Evolutionary conservation across 495 filamentous ascomycete genomes (phyloP), one percentile per base, ranked within the genome.

Genomic region (Neurospora terricola): DNA sequence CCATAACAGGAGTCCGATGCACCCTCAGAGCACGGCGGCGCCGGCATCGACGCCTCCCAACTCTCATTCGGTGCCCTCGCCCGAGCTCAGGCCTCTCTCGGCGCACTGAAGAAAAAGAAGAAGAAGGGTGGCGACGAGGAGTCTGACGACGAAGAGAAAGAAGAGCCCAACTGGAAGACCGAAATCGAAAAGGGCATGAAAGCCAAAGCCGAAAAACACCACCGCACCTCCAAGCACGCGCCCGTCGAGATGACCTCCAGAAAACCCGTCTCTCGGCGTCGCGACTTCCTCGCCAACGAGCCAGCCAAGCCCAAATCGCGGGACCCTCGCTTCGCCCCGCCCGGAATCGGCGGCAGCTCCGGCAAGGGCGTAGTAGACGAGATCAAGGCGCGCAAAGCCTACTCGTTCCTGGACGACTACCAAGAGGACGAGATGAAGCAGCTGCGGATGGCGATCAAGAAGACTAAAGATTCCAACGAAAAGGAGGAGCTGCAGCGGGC

Each of bases 31-130:
- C 76, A 83, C 72, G 80, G 83, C 14, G 83, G 84, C 70, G 78
- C 84, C 43, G 73, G 76, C 14, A 72, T 78, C 7, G 82, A 80
- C 30, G 82, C 81, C 81, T 80, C 85, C 0, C 81, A 83, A 42
- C 81, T 98, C 70, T 95, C 94, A 38, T 99, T 99, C 79, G 94
- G 94, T 70, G 91, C 93, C 0, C 85, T 99, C 38, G 92, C 91
- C 70, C 91, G 92, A 86, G 96, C 96, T 3, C 91, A 96, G 83
- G 88, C 90, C 14, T 86, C 90, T 0, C 78, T 97, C 45, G 75
- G 77, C 38, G 45, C 72, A 12, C 43, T 72, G 5, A 72, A 69
- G 66, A 75, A 81, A 76, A 82, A 85, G 21, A 36, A n/a, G 66
- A 71, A 75, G 72, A 38, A 75, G 8, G 34, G 38, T 5, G 62